A percentile compares a stretch with the other conserved stretches of the same genome.
phyloP scores from a whole-genome alignment of 495 filamentous ascomycete genomes.

The Neohortaea acidophila region DNA sequence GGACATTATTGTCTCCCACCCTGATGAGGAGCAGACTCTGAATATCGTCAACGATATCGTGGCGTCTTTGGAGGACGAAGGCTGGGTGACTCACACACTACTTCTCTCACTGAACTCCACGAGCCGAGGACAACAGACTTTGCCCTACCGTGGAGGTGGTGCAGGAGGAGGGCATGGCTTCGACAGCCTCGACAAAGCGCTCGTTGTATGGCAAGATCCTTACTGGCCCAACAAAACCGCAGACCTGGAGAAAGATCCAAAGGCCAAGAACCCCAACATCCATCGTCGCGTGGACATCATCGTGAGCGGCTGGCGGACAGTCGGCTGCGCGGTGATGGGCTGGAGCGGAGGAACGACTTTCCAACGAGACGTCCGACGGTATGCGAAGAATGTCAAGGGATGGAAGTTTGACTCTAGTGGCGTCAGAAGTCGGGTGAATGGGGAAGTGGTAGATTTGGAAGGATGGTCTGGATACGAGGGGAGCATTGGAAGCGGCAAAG shows the following conservation, averaged over 20 bases:
- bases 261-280: slow-evolving; percentile 48
- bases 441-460: slow-evolving; percentile 52
- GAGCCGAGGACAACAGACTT: slow-evolving; percentile 53
- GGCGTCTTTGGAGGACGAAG: slow-evolving; percentile 45
- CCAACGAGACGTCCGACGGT: slow-evolving; percentile 67
- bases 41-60: slow-evolving; percentile 54
- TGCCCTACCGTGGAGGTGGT: slow-evolving; percentile 33
- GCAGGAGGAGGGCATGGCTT: slow-evolving; percentile 45
- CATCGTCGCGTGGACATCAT: slow-evolving; percentile 92
- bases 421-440: slow-evolving; percentile 49
- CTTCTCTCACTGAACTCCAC: slow-evolving; percentile 48
- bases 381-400: slow-evolving; percentile 52
- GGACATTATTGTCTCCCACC: slow-evolving; percentile 74
- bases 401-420: slow-evolving; percentile 92
- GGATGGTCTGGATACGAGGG: slow-evolving; percentile 17
- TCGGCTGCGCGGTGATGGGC: slow-evolving; percentile 73
- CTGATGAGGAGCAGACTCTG: slow-evolving; percentile 46
- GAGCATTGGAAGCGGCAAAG: slow-evolving; percentile 27
- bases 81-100: slow-evolving; percentile 73
- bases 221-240: slow-evolving; percentile 31
- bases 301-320: slow-evolving; percentile 70
- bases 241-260: slow-evolving; percentile 23
- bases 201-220: slow-evolving; percentile 85
- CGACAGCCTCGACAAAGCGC: slow-evolving; percentile 77
- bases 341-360: slow-evolving; percentile 88